Evolutionary conservation across 225 moss, liverwort and hornwort genomes (phyloP), one percentile per base, ranked within the genome.

Genomic region (Bryoerythrophyllum caledonicum): DNA sequence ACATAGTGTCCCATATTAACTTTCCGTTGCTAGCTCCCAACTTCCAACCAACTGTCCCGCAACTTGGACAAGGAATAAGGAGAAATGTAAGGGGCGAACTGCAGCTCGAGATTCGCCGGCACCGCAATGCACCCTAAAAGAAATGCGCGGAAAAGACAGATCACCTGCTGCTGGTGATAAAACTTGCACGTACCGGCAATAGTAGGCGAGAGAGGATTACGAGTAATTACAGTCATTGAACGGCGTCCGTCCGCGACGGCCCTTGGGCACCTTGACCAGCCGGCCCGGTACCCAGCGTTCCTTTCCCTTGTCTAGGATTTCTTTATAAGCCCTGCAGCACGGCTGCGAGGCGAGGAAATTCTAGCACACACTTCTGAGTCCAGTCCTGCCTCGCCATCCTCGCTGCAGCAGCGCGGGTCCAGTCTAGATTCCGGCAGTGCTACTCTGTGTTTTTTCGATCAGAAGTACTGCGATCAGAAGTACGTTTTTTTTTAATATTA

Each of bases 251-350:
- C 12, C 76, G 49, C 68, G 60, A 34, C 76, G 60, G 8, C 76
- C 60, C 11, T 71, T 71, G 41, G 58, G 41, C 38, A 41, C 58
- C 71, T 58, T 71, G 27, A 59, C 76, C 67, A 75, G 46, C 75
- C 75, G 58, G 48, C 56, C 48, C 35, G 17, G 9, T 4, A 16
- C 35, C 35, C 14, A 27, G 21, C 9, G 16, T 38, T 11, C 52
- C 37, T 37, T 37, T 24, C 19, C 64, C 41, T 41, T n/a, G 4
- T 58, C 59, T 16, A 38, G 6, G 26, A 32, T 60, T 37, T 60
- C 76, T 76, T 68, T 76, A 76, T 76, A 68, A 76, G 34, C 37
- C 38, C 60, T 25, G 14, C 24, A 16, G 26, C 60, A 51, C 68
- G 25, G 24, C 10, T 43, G 9, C 7, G 21, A 19, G 15, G 14